A percentile compares a stretch with the other conserved stretches of the same genome.
These are phyloP conservation scores for Penicillium lagena DNA, from an alignment of 495 filamentous ascomycete genomes.

Conservation along the genomic window DNA sequence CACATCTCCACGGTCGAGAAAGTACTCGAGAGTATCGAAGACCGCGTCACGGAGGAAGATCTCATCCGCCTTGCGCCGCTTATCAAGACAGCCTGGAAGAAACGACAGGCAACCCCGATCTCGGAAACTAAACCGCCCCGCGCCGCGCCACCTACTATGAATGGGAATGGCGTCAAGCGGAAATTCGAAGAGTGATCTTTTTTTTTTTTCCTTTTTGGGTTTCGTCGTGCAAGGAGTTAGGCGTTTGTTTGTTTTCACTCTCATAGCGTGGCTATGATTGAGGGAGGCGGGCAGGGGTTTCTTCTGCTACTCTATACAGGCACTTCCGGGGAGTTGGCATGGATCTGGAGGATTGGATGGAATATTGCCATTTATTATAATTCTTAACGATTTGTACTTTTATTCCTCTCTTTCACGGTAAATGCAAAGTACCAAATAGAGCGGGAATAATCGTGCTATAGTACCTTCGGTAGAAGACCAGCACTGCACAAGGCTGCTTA, in stretches of 20 bases:
- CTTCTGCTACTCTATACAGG: no score
- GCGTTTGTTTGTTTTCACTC: constrained; percentile 3
- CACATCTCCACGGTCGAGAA: constrained; percentile 73
- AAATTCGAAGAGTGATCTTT: constrained; percentile 41
- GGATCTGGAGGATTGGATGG: no score
- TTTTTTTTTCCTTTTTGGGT: constrained; percentile 6
- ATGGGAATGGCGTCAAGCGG: constrained; percentile 38
- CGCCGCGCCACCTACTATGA: constrained; percentile 15
- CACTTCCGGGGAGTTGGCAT: no score
- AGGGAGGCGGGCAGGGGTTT: no score
- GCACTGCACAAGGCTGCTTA: no score
- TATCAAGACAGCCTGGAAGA: constrained; percentile 73
- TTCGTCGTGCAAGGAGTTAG: constrained; percentile 12
- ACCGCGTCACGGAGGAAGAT: constrained; percentile 62
- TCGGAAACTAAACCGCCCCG: constrained; percentile 15
- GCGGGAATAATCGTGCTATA: no score
- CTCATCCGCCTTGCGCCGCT: constrained; percentile 54
- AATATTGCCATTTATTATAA: no score
- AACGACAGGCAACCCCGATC: constrained; percentile 28
- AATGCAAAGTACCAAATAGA: no score
- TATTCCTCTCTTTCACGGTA: no score
- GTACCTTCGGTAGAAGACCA: no score
- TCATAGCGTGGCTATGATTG: no score
- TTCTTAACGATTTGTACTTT: no score
- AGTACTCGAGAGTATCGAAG: constrained; percentile 77